Base-by-base conservation (phyloP, 2,329 filamentous ascomycete genomes). In the Neonectria magnoliae region DNA sequence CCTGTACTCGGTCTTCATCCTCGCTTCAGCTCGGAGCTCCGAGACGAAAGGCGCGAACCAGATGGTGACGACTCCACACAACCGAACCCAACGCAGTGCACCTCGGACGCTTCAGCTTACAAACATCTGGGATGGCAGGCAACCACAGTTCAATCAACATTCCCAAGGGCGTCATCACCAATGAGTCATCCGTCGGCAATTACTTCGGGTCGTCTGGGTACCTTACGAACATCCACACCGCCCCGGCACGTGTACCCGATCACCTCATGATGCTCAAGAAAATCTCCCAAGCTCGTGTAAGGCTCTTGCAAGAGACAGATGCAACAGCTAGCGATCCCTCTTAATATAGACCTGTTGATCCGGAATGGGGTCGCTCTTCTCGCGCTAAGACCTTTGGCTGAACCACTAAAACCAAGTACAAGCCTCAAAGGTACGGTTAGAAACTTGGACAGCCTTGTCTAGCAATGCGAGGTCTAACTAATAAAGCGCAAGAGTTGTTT, bases 301-400 rank as follows among this genome's bases (percentile, higher is more conserved):
- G 45, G 41, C n/a, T 27, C 22, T 44, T 48, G 13, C 27, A 5
- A 20, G 25, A 16, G 20, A 14, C 25, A 6, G 33, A 51, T 10
- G 33, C 56, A 22, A n/a, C 45, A 16, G 33, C 16, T 36, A 42
- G 31, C 22, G 33, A 36, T 25, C 45, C 29, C 29, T 58, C 38
- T 29, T 51, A 42, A 41, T 16, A 41, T 5, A 51, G 18, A 57
- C 45, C 22, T 2, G 18, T 42, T 47, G 56, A 42, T 51, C 56
- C 56, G 33, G 45, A 29, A 33, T 22, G 11, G 41, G 48, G 13
- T 11, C 44, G 20, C 14, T 10, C 33, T 22, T 48, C 41, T 50
- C n/a, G n/a, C 55, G 42, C 60, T 47, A 54, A 58, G 41, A 18
- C 20, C 48, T 45, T 63, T 48, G n/a, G 47, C 27, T 9, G n/a